These are phyloP conservation scores for Apiotrichum porosum DNA, from an alignment of 1,284 basidiomycete genomes.

Conservation along the genomic window DNA sequence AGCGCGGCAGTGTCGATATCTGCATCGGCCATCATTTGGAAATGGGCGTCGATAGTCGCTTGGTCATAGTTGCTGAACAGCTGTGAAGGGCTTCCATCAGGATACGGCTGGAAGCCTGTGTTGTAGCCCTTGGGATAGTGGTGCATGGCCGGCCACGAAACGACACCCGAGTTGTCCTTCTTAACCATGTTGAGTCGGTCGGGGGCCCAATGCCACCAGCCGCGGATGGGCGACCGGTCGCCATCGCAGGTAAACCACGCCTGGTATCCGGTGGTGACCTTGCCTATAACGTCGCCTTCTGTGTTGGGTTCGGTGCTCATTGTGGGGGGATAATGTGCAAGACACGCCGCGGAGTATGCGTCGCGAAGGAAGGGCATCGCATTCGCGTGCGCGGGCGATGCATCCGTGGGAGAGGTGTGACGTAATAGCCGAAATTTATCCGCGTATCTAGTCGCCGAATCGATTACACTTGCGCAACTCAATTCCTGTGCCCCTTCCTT, in stretches of 20 bases:
- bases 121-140: constrained; percentile 11
- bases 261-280: constrained; percentile 16
- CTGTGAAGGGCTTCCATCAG: constrained; percentile 4
- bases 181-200: constrained; percentile 3
- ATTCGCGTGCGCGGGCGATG: too few species aligned
- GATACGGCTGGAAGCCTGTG: not conserved
- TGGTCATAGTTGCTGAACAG: constrained; percentile 15
- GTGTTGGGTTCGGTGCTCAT: too few species aligned
- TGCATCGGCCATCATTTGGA: constrained; percentile 13
- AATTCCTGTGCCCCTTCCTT: too few species aligned
- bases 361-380: too few species aligned
- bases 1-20: constrained; percentile 18
- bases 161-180: constrained; percentile 10
- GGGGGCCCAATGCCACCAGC: constrained; percentile 19
- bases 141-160: constrained; percentile 17
- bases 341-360: too few species aligned
- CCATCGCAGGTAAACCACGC: constrained; percentile 18
- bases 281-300: constrained; percentile 18
- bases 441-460: too few species aligned
- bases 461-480: too few species aligned
- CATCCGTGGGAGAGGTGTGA: too few species aligned
- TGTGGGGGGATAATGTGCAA: too few species aligned
- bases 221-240: constrained; percentile 13
- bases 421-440: too few species aligned
- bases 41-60: constrained; percentile 11